These are phyloP conservation scores for Neurospora sp. DNA, from an alignment of 2,329 filamentous ascomycete species.

Conservation along the genomic window DNA sequence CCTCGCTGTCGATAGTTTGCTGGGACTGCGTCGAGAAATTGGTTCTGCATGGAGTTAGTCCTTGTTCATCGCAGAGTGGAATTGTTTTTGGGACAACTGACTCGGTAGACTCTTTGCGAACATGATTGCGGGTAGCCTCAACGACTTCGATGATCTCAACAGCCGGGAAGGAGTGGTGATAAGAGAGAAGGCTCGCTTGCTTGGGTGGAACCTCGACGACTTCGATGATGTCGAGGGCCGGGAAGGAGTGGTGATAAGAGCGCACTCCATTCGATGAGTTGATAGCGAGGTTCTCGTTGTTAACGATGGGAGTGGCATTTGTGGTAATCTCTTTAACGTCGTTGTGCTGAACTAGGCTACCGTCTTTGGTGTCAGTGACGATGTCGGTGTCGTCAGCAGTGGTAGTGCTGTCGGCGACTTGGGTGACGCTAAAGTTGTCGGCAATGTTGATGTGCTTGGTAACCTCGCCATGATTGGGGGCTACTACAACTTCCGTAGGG, in stretches of 20 bases:
- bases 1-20: neutral
- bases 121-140: neutral
- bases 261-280: neutral
- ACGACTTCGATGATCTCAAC: too few relatives aligned
- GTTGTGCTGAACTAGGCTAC: too few relatives aligned
- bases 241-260: neutral
- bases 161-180: too few relatives aligned
- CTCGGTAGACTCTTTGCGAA: neutral
- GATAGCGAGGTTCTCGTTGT: neutral
- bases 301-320: fast-evolving
- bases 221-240: neutral
- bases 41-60: neutral
- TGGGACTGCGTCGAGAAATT: fast-evolving
- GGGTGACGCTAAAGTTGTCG: neutral
- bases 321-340: too few relatives aligned
- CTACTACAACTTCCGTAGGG: fast-evolving
- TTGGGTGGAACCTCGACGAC: neutral
- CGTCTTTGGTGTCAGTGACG: too few relatives aligned
- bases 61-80: too few relatives aligned
- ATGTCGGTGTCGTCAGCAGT: too few relatives aligned
- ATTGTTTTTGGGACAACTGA: too few relatives aligned
- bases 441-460: neutral
- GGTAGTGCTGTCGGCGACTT: neutral
- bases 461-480: neutral
- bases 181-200: neutral